Base-by-base conservation (phyloP, 2,329 filamentous ascomycete species). In the Diaporthe sp. region DNA sequence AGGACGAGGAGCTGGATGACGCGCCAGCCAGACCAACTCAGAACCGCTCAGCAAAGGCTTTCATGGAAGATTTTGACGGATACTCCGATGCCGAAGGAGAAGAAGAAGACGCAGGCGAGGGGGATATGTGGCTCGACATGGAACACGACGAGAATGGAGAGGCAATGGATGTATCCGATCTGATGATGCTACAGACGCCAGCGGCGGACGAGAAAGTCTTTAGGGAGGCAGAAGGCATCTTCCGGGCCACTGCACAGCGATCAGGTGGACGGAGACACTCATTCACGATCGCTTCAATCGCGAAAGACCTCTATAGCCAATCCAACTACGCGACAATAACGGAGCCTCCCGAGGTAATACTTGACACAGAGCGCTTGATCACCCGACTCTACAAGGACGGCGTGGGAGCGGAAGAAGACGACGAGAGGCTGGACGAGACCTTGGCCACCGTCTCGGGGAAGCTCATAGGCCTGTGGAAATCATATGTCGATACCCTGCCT, bases 361-460 rank as follows among this genome's bases (percentile, higher is more conserved):
- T 97, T 46, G 88, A 90, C 67, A 97, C 94, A 15, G 96, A 98
- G 82, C 88, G 91, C 53, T 84, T 95, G 55, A 85, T 98, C 53
- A 88, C 88, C 68, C 87, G 87, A 71, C 86, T 96, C 25, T 94
- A 94, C 78, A 88, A 89, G 65, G 89, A 92, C 75, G 90, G 90
- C 0, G 87, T 92, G 19, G 89, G 89, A 25, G 83, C 87, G 5
- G 86, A 88, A 72, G 89, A 92, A 46, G 87, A 92, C 75, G 84
- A 87, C 17, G 88, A 89, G 73, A 88, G 87, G 77, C 84, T 93
- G 75, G 88, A 92, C 73, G 86, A 86, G 69, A 89, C 89, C 5
- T 83, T 93, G 46, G 87, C 89, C n/a, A 85, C 86, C 28, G 87
- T 90, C 28, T 88, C 89, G 19, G 84, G 84, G 53, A 86, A 86